Conservation (phyloP, 495 filamentous ascomycete genomes). For the Neurospora sp. region DNA sequence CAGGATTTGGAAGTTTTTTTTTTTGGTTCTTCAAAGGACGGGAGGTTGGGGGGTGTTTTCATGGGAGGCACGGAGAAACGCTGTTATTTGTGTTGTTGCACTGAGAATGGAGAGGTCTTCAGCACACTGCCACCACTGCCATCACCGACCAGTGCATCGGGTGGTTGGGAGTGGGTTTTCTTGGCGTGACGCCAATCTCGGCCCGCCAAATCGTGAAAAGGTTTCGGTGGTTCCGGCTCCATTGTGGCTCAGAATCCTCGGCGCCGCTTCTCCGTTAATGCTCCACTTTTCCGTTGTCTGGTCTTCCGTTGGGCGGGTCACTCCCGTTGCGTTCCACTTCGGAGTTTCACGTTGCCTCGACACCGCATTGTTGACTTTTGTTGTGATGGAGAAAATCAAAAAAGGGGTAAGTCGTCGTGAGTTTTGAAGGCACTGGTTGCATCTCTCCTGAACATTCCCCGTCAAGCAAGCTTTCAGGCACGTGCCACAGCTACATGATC, state of each 20-base stretch:
- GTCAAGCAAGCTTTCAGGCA: background rate
- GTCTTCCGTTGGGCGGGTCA: background rate
- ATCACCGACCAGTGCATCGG: background rate
- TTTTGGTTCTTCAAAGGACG: background rate
- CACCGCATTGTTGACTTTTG: background rate
- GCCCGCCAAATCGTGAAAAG: background rate
- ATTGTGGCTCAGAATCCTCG: background rate
- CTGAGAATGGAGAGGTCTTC: background rate
- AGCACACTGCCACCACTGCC: background rate
- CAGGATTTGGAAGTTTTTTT: background rate
- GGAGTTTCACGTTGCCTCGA: background rate
- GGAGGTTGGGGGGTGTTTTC: background rate
- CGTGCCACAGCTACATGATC: background rate
- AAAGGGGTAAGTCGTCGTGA: background rate
- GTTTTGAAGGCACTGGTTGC: background rate
- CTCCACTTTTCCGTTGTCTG: background rate
- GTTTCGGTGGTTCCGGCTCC: background rate
- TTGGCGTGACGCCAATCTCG: background rate
- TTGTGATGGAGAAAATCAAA: background rate
- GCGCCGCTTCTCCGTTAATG: background rate
- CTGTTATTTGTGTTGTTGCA: background rate
- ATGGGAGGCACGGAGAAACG: background rate
- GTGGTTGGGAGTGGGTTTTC: background rate
- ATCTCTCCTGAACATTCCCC: background rate
- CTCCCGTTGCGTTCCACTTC: background rate